A percentile compares a stretch with the other conserved stretches of the same genome.
phyloP scores from a whole-genome alignment of 208 protist genomes.

The Leishmania tropica region DNA sequence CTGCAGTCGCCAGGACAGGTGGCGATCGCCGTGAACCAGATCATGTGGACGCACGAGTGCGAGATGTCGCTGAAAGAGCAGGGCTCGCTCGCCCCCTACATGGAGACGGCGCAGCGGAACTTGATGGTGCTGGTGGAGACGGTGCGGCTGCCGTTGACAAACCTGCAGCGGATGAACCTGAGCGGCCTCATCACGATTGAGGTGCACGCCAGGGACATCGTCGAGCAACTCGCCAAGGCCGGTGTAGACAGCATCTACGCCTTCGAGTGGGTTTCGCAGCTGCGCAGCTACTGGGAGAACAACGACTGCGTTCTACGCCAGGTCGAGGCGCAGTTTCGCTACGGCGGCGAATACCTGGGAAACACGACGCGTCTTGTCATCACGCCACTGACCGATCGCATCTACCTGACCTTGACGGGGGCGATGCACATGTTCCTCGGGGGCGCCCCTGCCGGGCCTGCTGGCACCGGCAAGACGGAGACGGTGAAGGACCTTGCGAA shows the following conservation, averaged over 20 bases:
- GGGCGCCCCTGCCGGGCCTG: constrained; percentile 92
- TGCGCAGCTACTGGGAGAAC: constrained; percentile 97
- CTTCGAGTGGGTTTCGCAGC: constrained; percentile 97
- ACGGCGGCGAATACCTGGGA: constrained; percentile 97
- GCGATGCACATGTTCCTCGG: constrained; percentile 97
- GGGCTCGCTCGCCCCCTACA: constrained; percentile 84
- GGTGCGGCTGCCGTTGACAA: constrained; percentile 85
- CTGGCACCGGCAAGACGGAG: constrained; percentile 97
- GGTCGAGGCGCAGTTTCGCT: constrained; percentile 94
- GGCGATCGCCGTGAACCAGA: constrained; percentile 92
- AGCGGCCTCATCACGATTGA: constrained; percentile 96
- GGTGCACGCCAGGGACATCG: constrained; percentile 96
- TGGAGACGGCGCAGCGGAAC: constrained; percentile 84
- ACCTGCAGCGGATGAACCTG: constrained; percentile 93
- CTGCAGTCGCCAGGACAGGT: constrained; percentile 88
- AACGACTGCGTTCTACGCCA: constrained; percentile 91
- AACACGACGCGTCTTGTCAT: constrained; percentile 97
- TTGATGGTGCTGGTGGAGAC: constrained; percentile 90
- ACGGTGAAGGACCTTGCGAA: constrained; percentile 98
- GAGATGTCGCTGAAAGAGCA: constrained; percentile 79
- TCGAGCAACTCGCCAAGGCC: constrained; percentile 85
- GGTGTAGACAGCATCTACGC: constrained; percentile 84
- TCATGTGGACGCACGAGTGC: constrained; percentile 96
- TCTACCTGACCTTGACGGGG: constrained; percentile 96
- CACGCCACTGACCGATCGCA: constrained; percentile 96